Evolutionary conservation across 306 rosid genomes (phyloP), one percentile per base, ranked within the genome.

Genomic region (Prunus padus): DNA sequence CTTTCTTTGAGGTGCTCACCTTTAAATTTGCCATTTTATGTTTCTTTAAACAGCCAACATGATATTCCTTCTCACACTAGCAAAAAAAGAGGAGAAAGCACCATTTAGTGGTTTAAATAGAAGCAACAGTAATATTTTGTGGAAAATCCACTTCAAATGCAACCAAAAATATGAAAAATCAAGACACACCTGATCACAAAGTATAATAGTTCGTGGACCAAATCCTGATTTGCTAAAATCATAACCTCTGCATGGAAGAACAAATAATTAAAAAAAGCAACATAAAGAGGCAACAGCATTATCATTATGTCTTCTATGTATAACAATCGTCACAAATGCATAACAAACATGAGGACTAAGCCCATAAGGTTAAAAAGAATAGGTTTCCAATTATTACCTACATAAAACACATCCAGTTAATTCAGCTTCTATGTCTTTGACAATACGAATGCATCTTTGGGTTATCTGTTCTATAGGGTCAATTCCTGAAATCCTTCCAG

Each of bases 61-160:
- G 99, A 84, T 86, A 95, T 86, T 95, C 97, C 86, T 92, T 95
- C 86, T 95, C 99, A 77, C 99, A 95, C 99, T 95, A 85, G 76
- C 59, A 83, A 55, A 65, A 67, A 45, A 60, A 23, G 49, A 63
- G 59, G 42, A 64, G 37, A 47, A 37, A 37, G 3, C 26, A 5
- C 3, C 40, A 19, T 33, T 25, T 37, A 33, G 40, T 20, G 18
- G 15, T n/a, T 37, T 50, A 23, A 37, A n/a, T 33, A 65, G n/a
- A 75, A 59, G 50, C 50, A 18, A 19, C 10, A 55, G 18, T 22
- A 60, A 18, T 20, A 20, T 57, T 46, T 46, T 10, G 6, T 30
- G 28, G 14, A 12, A 4, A 31, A 59, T 55, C n/a, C 33, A 22
- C 30, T 23, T 50, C 57, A 31, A 56, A 26, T 50, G 44, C 8